Conservation (phyloP, 257 asterid genomes). For the Ehretia macrophylla region DNA sequence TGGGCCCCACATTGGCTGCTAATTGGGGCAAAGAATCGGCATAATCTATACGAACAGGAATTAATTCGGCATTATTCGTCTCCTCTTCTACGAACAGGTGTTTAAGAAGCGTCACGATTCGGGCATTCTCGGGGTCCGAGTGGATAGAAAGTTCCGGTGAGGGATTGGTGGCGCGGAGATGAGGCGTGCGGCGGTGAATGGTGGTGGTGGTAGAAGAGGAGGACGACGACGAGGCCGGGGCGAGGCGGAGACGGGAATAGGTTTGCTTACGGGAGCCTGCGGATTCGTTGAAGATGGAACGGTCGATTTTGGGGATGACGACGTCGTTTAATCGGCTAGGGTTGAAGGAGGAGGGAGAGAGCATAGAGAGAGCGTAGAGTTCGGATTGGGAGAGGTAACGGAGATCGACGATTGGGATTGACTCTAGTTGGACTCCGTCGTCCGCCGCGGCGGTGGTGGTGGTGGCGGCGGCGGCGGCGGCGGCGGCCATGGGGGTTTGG, state of each 20-base stretch:
- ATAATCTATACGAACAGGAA: conserved; percentile 49
- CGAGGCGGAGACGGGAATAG: conserved; percentile 81
- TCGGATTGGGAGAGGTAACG: conserved; percentile 70
- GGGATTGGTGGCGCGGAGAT: conserved; percentile 41
- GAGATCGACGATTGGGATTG: conserved; percentile 61
- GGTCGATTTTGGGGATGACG: conserved; percentile 71
- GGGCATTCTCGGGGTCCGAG: conserved; percentile 52
- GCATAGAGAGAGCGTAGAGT: conserved; percentile 61
- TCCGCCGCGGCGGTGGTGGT: conserved; percentile 14
- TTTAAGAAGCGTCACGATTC: conserved; percentile 51
- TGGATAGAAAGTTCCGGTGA: conserved; percentile 11
- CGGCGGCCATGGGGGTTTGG: too few species aligned
- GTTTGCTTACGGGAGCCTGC: conserved; percentile 87
- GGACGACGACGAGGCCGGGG: conserved; percentile 39
- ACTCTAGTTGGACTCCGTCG: conserved; percentile 39
- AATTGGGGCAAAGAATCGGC: conserved; percentile 21
- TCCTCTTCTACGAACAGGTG: conserved; percentile 41
- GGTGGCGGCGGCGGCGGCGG: conserved; percentile 28
- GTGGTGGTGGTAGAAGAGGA: conserved; percentile 25
- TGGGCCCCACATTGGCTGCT: conserved; percentile 19
- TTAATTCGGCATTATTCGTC: conserved; percentile 25
- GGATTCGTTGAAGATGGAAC: conserved; percentile 84
- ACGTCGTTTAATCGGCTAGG: conserved; percentile 57
- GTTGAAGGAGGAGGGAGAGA: conserved; percentile 49
- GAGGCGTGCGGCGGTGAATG: conserved; percentile 67